A percentile compares a stretch with the other conserved stretches of the same genome.
phyloP scores from a whole-genome alignment of 805 yeast species.

The Sugiyamaella marilandica region DNA sequence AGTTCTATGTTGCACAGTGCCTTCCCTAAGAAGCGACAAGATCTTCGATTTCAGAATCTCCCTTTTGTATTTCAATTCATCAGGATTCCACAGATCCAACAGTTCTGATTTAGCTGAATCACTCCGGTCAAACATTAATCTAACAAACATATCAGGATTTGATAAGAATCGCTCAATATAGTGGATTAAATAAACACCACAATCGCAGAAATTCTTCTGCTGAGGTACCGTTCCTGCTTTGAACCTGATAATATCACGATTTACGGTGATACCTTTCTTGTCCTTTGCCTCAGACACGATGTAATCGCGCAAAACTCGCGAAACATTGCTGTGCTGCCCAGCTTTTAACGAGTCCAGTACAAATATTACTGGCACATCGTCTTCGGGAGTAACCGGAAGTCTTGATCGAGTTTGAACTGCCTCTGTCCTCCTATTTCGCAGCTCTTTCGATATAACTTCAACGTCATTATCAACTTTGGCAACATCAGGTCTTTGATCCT shows the following conservation, averaged over 20 bases:
- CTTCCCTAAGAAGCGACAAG: neutral
- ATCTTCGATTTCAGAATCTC: neutral
- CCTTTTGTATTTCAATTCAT: neutral
- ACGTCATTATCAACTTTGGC: neutral
- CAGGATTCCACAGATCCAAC: slow-evolving; percentile 1
- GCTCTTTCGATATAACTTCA: neutral
- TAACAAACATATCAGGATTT: slow-evolving; percentile 26
- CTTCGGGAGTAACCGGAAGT: neutral
- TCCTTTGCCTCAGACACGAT: slow-evolving; percentile 67
- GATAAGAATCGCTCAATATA: slow-evolving; percentile 29
- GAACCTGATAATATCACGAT: slow-evolving; percentile 44
- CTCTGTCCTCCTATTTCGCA: neutral
- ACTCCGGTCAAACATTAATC: slow-evolving; percentile 9
- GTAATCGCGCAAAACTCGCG: slow-evolving; percentile 51
- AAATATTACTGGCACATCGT: slow-evolving; percentile 38
- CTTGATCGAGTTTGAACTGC: neutral
- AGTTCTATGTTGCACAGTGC: neutral
- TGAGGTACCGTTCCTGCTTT: slow-evolving; percentile 60
- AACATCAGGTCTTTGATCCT: slow-evolving; percentile 1
- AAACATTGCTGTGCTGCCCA: slow-evolving; percentile 11
- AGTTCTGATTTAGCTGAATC: neutral
- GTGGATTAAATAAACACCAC: slow-evolving; percentile 87
- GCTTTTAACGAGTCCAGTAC: slow-evolving; percentile 70
- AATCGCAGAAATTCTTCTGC: slow-evolving; percentile 86
- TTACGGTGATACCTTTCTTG: slow-evolving; percentile 46